Base-by-base conservation (phyloP, 2,329 filamentous ascomycete genomes). In the Chrysoporthe austroafricana region DNA sequence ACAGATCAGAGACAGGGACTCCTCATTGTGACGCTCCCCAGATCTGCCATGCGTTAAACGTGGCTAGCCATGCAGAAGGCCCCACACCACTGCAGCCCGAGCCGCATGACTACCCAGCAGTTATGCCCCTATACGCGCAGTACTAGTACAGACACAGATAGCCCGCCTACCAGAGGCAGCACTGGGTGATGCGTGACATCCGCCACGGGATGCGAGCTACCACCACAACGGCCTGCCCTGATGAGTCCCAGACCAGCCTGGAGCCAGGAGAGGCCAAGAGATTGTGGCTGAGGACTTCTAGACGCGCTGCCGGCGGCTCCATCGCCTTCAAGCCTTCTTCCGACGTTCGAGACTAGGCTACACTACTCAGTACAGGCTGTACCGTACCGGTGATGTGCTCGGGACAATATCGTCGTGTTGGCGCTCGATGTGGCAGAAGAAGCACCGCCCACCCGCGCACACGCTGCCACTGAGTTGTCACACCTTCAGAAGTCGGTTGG, bases 211-310 rank as follows among this genome's bases (percentile, higher is more conserved):
- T 54, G 13, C 50, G 16, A 21, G 26, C 21, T 13, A 11, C 9
- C 3, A 32, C 11, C 50, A 54, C 50, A 54, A 54, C 21, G 32
- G 50, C 50, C 32, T 54, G 13, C 21, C 50, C 50, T 26, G 26
- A 26, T 26, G 26, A 26, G 50, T 54, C 50, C 50, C 2, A 54
- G 50, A 34, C 32, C 50, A 11, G 11, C 14, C 26, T 54, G 50
- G 50, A 32, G 21, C 32, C 50, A 21, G 26, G 21, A 32, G 21
- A 26, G 26, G 26, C 32, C 13, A 32, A 54, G 50, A 34, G 54
- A 14, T 26, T 21, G 54, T n/a, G 54, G 64, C 50, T 21, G 62
- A 68, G 62, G 46, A 18, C 48, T 57, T 65, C 36, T 39, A 39
- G 36, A 7, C 36, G 36, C 36, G 36, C 36, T 39, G 5, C 36